Conservation (phyloP, 1,139 yeast species). For the Lodderomyces pseudojiufengensis region DNA sequence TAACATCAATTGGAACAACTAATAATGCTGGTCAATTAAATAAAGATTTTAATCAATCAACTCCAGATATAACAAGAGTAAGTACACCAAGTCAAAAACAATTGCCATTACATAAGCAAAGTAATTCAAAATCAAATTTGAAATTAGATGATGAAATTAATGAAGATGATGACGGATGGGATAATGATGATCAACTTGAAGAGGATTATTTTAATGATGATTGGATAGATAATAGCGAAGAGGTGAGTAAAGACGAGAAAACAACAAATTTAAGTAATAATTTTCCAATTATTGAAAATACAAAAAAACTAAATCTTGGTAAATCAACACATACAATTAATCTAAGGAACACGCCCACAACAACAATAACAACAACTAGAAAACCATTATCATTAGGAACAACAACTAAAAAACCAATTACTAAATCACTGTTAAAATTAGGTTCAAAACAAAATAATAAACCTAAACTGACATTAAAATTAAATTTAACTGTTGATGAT, state of each 20-base stretch:
- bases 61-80: slow-evolving; percentile 37
- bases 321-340: slow-evolving; percentile 12
- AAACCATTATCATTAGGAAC: slow-evolving; percentile 11
- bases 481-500: slow-evolving; percentile 37
- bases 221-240: slow-evolving; percentile 12
- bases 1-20: slow-evolving; percentile 22
- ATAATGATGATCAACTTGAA: slow-evolving; percentile 15
- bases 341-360: too few relatives aligned
- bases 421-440: slow-evolving; percentile 20
- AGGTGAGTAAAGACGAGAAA: slow-evolving; percentile 6
- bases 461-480: slow-evolving; percentile 30
- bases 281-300: slow-evolving; percentile 10
- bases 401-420: slow-evolving; percentile 5
- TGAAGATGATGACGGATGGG: slow-evolving; percentile 49
- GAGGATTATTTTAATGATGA: slow-evolving; percentile 17
- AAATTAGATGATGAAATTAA: slow-evolving; percentile 49
- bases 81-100: slow-evolving; percentile 22
- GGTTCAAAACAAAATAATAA: slow-evolving; percentile 15
- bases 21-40: slow-evolving; percentile 24
- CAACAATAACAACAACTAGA: slow-evolving; percentile 4
- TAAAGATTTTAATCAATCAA: slow-evolving; percentile 36
- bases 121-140: slow-evolving; percentile 34
- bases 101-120: slow-evolving; percentile 10
- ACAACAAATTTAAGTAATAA: slow-evolving; percentile 3
- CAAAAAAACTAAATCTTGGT: slow-evolving; percentile 10